These are phyloP conservation scores for Ogataea philodendri DNA, from an alignment of 805 yeast species.

Conservation along the genomic window DNA sequence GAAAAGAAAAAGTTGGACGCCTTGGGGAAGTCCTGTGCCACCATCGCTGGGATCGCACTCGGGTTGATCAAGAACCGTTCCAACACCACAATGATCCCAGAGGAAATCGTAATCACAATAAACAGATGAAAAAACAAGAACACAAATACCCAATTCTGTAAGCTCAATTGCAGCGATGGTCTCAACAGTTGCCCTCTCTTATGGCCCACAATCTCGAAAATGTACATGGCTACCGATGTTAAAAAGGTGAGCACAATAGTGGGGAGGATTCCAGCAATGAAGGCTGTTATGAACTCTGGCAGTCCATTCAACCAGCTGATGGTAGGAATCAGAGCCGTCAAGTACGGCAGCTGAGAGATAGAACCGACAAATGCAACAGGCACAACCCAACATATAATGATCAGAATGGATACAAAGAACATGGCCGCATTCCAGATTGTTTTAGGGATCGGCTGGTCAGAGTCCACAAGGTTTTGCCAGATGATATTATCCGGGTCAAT, in stretches of 20 bases:
- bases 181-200: conserved; percentile 62
- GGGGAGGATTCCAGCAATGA: conserved; percentile 64
- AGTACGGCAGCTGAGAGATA: conserved; percentile 67
- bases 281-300: conserved; percentile 52
- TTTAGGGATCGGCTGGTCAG: conserved; percentile 37
- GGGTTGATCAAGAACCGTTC: conserved; percentile 67
- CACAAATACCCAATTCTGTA: conserved; percentile 74
- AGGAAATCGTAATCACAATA: conserved; percentile 78
- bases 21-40: conserved; percentile 79
- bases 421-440: conserved; percentile 44
- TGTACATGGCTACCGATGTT: conserved; percentile 58
- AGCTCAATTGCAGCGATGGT: conserved; percentile 61
- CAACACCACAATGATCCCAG: conserved; percentile 65
- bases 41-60: conserved; percentile 62
- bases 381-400: conserved; percentile 65
- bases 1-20: conserved; percentile 85
- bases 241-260: conserved; percentile 61
- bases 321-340: conserved; percentile 60
- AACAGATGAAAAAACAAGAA: conserved; percentile 82
- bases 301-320: conserved; percentile 51
- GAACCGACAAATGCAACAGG: conserved; percentile 83
- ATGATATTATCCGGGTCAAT: conserved; percentile 65
- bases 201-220: conserved; percentile 53
- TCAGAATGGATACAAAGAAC: conserved; percentile 41
- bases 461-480: conserved; percentile 59